Evolutionary conservation across 2,329 filamentous ascomycete genomes (phyloP), one percentile per base, ranked within the genome.

Genomic region (Xylariaceae sp.): DNA sequence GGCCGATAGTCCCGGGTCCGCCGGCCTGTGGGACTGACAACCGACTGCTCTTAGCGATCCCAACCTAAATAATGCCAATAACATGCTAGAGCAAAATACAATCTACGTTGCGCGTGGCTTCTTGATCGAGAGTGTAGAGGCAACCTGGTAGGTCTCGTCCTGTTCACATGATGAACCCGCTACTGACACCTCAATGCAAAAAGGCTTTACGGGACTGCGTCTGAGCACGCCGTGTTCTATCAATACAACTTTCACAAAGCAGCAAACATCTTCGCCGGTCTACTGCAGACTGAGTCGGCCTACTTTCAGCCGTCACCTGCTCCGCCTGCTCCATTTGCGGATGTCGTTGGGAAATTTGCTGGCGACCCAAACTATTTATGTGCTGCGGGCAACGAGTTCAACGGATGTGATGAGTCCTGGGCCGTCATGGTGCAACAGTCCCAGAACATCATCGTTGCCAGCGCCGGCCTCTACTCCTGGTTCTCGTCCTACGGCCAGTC

Each of bases 261-360:
- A 4, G 77, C 79, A 41, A 81, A 90, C 66, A 73, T 89, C 51
- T 87, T 82, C 70, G 82, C 86, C 67, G 86, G 85, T 16, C 80
- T 86, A 65, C 82, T 87, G 44, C 88, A 91, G 69, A 87, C 87
- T 46, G 88, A 91, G 71, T 87, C 87, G 4, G 83, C 88, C 0
- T 91, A 91, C 74, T 90, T 84, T 73, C 88, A 91, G 71, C 84
- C 87, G 21, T 84, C 82, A 67, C 87, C 88, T 0, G 75, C 74
- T 41, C 84, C 87, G 0, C 78, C 80, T 0, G 74, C 75, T 6
- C 88, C 86, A 1, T 90, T 89, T 73, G 34, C 31, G 8, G 36
- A 8, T n/a, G 68, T 76, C 0, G 65, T 74, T 0, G 74, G 63
- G 0, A 68, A 75, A 46, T 83, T 81, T 58, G 62, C 69, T 7